phyloP scores from a whole-genome alignment of 345 rosid genomes.

The Corchorus olitorius region DNA sequence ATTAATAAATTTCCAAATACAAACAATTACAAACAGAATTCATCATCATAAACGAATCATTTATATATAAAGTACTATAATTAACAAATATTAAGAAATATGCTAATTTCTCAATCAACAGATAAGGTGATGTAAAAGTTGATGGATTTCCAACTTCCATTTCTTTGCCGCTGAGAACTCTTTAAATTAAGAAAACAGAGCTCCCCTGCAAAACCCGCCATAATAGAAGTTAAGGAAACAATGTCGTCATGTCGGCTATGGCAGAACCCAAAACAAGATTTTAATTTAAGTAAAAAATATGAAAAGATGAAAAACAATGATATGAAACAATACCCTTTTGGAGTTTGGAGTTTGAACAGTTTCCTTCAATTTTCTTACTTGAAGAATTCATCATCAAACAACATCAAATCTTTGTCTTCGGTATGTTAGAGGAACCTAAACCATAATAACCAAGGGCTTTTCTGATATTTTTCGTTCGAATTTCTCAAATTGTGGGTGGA shows the following conservation, averaged over 20 bases:
- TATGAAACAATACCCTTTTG: not conserved
- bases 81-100: no score
- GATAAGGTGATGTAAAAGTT: conserved; percentile 22
- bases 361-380: not conserved
- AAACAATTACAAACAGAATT: no score
- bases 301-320: no score
- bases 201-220: not conserved
- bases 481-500: no score
- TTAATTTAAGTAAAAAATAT: no score
- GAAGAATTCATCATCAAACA: conserved; percentile 24
- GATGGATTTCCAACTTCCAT: conserved; percentile 23
- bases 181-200: no score
- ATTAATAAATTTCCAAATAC: no score
- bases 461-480: no score
- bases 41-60: no score
- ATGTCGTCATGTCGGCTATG: no score
- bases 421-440: not conserved
- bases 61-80: no score
- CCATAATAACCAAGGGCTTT: no score
- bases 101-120: not conserved
- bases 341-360: not conserved
- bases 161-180: not conserved
- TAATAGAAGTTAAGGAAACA: not conserved
- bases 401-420: not conserved
- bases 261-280: not conserved